Percentiles rank a stretch among this genome's conserved stretches.
Evolutionary conservation across 352 stramenopile genomes (phyloP).

Genomic region (Phytopythium helicoides): DNA sequence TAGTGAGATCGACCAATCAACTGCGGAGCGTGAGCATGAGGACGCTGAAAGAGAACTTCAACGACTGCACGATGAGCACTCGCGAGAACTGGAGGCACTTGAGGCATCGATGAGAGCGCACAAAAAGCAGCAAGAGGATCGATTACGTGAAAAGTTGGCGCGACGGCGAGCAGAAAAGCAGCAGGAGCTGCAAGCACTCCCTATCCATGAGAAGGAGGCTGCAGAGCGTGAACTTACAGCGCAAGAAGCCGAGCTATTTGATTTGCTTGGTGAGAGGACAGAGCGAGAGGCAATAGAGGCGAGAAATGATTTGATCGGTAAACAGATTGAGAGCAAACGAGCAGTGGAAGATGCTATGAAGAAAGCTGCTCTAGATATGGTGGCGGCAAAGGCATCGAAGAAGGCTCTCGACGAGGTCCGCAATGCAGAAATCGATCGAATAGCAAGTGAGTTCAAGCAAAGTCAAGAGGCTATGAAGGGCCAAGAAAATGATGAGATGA

Average conservation of each 20-base stretch:
- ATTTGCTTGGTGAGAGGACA: slow-evolving; percentile 9
- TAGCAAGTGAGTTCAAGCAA: slow-evolving; percentile 24
- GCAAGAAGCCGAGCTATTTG: slow-evolving; percentile 5
- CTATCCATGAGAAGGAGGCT: slow-evolving; percentile 23
- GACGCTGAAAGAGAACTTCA: slow-evolving; percentile 23
- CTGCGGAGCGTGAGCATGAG: slow-evolving; percentile 22
- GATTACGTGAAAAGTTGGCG: slow-evolving; percentile 46
- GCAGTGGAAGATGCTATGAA: neutral
- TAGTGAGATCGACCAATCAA: slow-evolving; percentile 2
- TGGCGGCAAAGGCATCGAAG: slow-evolving; percentile 19
- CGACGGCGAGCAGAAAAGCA: slow-evolving; percentile 32
- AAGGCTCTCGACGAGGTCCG: slow-evolving; percentile 26
- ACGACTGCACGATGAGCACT: slow-evolving; percentile 47
- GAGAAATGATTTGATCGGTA: neutral
- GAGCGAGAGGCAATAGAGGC: slow-evolving; percentile 6
- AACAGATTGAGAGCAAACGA: neutral
- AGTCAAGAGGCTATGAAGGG: slow-evolving; percentile 1
- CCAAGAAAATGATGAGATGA: slow-evolving; percentile 4
- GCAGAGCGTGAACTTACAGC: slow-evolving; percentile 8
- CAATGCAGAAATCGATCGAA: slow-evolving; percentile 21
- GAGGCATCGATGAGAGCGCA: slow-evolving; percentile 28
- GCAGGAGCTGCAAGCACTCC: slow-evolving; percentile 35
- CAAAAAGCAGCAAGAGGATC: slow-evolving; percentile 33
- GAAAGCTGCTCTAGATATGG: slow-evolving; percentile 18
- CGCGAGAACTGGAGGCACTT: slow-evolving; percentile 26